A percentile compares a stretch with the other conserved stretches of the same genome.
These are phyloP conservation scores for Zopfochytrium polystomum DNA, from an alignment of 371 early-diverging fungal genomes.

Conservation along the genomic window DNA sequence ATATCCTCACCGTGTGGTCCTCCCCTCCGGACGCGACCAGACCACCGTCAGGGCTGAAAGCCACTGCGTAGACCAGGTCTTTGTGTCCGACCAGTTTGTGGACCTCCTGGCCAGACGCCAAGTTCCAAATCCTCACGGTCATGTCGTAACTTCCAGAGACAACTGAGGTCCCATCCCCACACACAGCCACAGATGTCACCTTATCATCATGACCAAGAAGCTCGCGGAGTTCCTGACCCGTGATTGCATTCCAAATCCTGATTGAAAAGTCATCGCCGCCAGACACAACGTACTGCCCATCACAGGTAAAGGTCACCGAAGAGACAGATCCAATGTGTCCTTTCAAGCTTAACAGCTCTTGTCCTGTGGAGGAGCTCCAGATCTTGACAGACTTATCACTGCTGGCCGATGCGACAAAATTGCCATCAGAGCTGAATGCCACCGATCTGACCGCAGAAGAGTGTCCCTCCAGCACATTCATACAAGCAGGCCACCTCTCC, in stretches of 20 bases:
- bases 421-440: not conserved
- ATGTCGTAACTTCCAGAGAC: slow-evolving; percentile 76
- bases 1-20: slow-evolving; percentile 78
- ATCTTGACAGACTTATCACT: not conserved
- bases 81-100: not conserved
- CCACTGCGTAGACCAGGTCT: not conserved
- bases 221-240: slow-evolving; percentile 58
- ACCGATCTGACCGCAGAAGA: not conserved
- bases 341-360: not conserved
- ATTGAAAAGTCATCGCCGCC: slow-evolving; percentile 87
- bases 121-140: too few relatives aligned
- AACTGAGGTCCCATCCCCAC: slow-evolving; percentile 76
- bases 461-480: not conserved
- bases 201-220: slow-evolving; percentile 90
- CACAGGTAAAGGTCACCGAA: slow-evolving; percentile 81
- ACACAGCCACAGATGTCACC: slow-evolving; percentile 84
- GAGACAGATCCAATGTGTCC: slow-evolving; percentile 32
- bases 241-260: slow-evolving; percentile 68
- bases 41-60: slow-evolving; percentile 48
- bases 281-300: slow-evolving; percentile 78
- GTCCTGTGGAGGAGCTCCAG: not conserved
- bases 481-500: not conserved
- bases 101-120: slow-evolving; percentile 83
- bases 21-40: slow-evolving; percentile 82
- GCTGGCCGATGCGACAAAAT: not conserved